phyloP scores from a whole-genome alignment of 2,329 filamentous ascomycete species.

The Phialemoniopsis sp. region DNA sequence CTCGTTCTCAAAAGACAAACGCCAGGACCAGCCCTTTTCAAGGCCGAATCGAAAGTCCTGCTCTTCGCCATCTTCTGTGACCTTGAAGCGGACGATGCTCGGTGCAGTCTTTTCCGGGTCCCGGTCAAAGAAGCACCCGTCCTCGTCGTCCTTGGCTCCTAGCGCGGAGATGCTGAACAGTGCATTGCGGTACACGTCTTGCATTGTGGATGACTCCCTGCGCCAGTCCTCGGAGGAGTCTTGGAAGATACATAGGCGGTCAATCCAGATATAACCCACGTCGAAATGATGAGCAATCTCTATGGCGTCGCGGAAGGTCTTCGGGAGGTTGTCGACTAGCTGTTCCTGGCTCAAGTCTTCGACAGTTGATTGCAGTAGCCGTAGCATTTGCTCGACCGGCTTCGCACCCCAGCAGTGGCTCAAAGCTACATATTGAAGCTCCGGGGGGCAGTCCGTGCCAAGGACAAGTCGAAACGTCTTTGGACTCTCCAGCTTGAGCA shows the following conservation, averaged over 20 bases:
- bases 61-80: too few relatives aligned
- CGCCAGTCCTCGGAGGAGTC: not conserved
- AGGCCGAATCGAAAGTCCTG: not conserved
- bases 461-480: too few relatives aligned
- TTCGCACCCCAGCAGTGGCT: too few relatives aligned
- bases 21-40: not conserved
- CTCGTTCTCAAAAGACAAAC: not conserved
- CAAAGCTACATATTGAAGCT: too few relatives aligned
- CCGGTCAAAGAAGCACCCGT: not conserved
- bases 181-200: not conserved
- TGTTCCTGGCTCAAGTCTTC: too few relatives aligned
- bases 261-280: not conserved
- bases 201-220: not conserved
- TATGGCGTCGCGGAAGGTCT: not conserved
- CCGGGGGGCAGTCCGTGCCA: too few relatives aligned
- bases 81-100: too few relatives aligned
- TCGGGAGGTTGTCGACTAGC: not conserved
- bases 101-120: not conserved
- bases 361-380: too few relatives aligned
- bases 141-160: not conserved
- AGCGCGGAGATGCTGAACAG: not conserved
- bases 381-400: too few relatives aligned
- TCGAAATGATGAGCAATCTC: not conserved
- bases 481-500: too few relatives aligned
- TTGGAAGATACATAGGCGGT: not conserved